These are phyloP conservation scores for Dryas octopetala DNA, from an alignment of 306 rosid genomes.

Conservation along the genomic window DNA sequence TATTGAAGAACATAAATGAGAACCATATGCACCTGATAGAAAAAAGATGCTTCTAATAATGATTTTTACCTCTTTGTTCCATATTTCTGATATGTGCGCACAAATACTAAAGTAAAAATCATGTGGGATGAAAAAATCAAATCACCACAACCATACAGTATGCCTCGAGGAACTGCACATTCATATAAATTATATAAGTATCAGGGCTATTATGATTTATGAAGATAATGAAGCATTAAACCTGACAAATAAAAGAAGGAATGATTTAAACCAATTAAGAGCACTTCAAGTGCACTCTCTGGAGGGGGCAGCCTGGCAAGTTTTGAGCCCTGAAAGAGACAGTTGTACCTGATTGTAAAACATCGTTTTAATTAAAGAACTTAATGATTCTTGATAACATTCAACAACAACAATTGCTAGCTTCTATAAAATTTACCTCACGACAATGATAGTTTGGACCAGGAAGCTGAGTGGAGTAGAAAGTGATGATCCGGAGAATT, in stretches of 20 bases:
- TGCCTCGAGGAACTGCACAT: conserved; percentile 50
- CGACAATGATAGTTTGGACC: conserved; percentile 93
- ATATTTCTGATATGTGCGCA: conserved; percentile 47
- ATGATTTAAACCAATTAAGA: conserved; percentile 28
- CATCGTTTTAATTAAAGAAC: conserved; percentile 10
- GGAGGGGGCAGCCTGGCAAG: conserved; percentile 48
- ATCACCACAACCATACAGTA: conserved; percentile 53
- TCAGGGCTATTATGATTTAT: not conserved
- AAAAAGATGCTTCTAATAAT: not conserved
- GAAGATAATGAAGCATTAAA: not conserved
- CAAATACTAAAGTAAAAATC: conserved; percentile 53
- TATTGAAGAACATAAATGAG: not conserved
- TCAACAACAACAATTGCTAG: conserved; percentile 8
- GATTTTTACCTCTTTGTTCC: conserved; percentile 45
- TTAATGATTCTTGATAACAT: conserved; percentile 6
- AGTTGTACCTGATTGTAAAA: conserved; percentile 32
- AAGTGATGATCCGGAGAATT: conserved; percentile 68
- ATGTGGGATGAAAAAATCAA: conserved; percentile 58
- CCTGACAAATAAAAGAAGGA: not conserved
- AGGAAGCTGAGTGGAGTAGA: conserved; percentile 89
- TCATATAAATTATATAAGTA: conserved; percentile 22
- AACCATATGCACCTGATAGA: not conserved
- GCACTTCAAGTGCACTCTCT: conserved; percentile 40
- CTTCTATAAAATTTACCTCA: conserved; percentile 41
- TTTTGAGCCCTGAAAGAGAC: conserved; percentile 53